A percentile compares a stretch with the other conserved stretches of the same genome.
Conservation (phyloP, 345 rosid genomes). For the Cardiospermum halicacabum region DNA sequence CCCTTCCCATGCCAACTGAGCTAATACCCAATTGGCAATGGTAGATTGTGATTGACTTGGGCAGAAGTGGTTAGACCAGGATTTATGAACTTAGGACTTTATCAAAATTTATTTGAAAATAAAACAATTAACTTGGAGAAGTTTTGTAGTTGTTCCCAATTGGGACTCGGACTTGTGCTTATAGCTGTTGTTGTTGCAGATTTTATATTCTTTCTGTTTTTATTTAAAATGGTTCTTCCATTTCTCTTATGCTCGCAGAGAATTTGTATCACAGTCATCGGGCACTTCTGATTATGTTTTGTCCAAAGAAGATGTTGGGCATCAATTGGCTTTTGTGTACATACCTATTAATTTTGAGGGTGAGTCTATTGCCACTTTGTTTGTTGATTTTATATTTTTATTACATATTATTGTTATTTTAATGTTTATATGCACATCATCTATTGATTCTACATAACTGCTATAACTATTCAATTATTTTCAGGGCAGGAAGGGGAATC, state of each 20-base stretch:
- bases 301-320: conserved; percentile 86
- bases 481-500: conserved; percentile 92
- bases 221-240: background rate
- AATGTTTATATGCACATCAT: conserved; percentile 10
- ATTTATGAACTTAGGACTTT: no score
- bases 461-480: conserved; percentile 15
- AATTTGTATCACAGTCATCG: conserved; percentile 46
- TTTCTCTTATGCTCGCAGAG: conserved; percentile 37
- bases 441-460: conserved; percentile 11
- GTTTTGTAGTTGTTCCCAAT: no score
- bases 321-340: conserved; percentile 61
- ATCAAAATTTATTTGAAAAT: no score
- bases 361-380: conserved; percentile 24
- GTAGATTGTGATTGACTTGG: no score
- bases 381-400: conserved; percentile 5
- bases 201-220: background rate
- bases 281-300: conserved; percentile 82
- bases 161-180: no score
- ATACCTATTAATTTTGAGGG: conserved; percentile 95
- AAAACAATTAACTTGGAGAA: no score
- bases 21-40: no score
- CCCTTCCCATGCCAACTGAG: no score
- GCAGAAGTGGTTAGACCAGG: no score
- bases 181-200: no score
- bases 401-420: no score